A percentile compares a stretch with the other conserved stretches of the same genome.
Conservation (phyloP, 2,329 filamentous ascomycete species). For the Chaetoscypha palmicola region DNA sequence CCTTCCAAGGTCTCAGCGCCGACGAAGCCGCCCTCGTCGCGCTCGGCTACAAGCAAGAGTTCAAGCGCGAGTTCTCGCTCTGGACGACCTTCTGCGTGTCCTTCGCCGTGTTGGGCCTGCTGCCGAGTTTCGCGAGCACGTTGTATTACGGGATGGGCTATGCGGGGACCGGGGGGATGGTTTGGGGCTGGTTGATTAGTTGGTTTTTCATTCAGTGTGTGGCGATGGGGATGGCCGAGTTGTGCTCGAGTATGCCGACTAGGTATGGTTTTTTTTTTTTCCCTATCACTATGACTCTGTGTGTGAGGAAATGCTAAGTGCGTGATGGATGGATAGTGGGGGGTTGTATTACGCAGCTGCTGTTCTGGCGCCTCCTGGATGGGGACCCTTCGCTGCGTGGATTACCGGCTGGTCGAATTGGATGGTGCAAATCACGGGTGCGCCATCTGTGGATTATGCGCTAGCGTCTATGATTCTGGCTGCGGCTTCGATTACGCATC, state of each 20-base stretch:
- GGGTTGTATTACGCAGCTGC: slow-evolving; percentile 69
- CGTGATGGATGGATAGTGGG: slow-evolving; percentile 36
- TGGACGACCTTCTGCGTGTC: slow-evolving; percentile 71
- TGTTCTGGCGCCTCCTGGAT: slow-evolving; percentile 60
- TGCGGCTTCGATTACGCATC: slow-evolving; percentile 60
- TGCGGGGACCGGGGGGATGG: slow-evolving; percentile 56
- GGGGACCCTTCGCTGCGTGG: slow-evolving; percentile 61
- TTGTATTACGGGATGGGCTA: slow-evolving; percentile 63
- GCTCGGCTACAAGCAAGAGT: slow-evolving; percentile 49
- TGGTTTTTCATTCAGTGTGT: slow-evolving; percentile 67
- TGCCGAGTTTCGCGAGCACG: slow-evolving; percentile 66
- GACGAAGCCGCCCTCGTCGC: slow-evolving; percentile 57
- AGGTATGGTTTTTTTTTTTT: no score
- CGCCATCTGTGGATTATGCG: slow-evolving; percentile 61
- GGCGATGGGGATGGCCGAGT: slow-evolving; percentile 62
- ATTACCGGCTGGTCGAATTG: slow-evolving; percentile 66
- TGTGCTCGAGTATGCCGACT: slow-evolving; percentile 68
- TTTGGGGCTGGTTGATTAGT: slow-evolving; percentile 69
- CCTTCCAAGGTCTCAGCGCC: slow-evolving; percentile 38
- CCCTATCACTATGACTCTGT: neutral
- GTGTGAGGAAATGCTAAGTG: slow-evolving; percentile 6
- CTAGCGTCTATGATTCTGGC: slow-evolving; percentile 65
- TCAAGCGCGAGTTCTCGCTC: slow-evolving; percentile 60
- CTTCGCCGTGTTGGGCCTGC: slow-evolving; percentile 63
- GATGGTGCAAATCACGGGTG: slow-evolving; percentile 59